Conservation (phyloP, 345 rosid genomes). For the Citrus inodora region DNA sequence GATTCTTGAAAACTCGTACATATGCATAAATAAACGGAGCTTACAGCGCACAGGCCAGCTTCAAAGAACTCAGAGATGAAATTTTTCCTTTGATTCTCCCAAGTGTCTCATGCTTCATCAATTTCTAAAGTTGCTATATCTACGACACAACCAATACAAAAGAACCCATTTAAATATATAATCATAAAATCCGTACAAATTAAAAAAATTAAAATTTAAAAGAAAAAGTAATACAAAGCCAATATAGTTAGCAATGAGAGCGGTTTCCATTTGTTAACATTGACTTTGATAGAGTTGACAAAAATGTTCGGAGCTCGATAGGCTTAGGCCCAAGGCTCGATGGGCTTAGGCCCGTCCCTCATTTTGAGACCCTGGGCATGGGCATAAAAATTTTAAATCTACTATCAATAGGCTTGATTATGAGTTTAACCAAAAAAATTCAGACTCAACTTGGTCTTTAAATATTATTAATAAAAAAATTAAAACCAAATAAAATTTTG, state of each 20-base stretch:
- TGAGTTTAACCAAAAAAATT: too few relatives aligned
- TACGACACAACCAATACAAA: constrained; percentile 12
- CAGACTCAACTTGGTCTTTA: rapidly evolving
- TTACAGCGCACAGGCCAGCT: constrained; percentile 67
- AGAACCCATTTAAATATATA: neutral
- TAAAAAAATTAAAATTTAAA: neutral
- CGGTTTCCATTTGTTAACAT: constrained; percentile 68
- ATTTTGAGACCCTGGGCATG: too few relatives aligned
- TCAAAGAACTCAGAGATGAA: constrained; percentile 72
- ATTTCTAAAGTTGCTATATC: constrained; percentile 64
- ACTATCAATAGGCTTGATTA: too few relatives aligned
- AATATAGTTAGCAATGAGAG: constrained; percentile 63
- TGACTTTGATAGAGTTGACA: constrained; percentile 12
- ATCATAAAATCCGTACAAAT: neutral
- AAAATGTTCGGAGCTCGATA: too few relatives aligned
- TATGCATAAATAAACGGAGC: constrained; percentile 11
- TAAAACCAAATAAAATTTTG: too few relatives aligned
- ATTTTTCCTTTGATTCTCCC: constrained; percentile 72
- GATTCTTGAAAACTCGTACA: too few relatives aligned
- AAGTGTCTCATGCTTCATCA: constrained; percentile 54
- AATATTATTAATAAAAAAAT: too few relatives aligned
- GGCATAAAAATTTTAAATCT: too few relatives aligned
- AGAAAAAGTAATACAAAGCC: constrained; percentile 51
- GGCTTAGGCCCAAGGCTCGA: too few relatives aligned
- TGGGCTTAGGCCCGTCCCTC: too few relatives aligned